phyloP scores from a whole-genome alignment of 768 basidiomycete genomes.

The Atractiella rhizophila region DNA sequence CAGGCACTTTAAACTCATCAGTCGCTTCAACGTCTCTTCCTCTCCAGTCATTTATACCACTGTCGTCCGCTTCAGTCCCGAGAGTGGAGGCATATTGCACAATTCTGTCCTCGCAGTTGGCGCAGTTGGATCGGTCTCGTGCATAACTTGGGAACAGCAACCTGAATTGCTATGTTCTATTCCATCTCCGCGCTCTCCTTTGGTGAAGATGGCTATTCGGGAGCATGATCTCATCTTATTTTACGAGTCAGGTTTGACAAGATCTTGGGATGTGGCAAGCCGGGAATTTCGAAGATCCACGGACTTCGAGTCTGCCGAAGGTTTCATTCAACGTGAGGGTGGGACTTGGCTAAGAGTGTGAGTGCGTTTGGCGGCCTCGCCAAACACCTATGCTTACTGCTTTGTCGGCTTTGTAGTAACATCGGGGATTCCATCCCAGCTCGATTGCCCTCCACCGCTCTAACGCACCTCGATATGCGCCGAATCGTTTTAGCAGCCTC shows the following conservation, averaged over 20 bases:
- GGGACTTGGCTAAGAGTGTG: constrained; percentile 57
- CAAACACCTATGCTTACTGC: neutral
- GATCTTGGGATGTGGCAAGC: constrained; percentile 65
- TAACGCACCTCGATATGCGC: neutral
- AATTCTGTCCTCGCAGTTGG: no score
- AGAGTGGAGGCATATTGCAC: no score
- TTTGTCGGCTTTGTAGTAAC: neutral
- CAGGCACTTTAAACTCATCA: no score
- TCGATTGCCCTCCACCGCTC: constrained; percentile 4
- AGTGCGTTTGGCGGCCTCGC: constrained; percentile 2
- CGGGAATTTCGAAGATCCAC: constrained; percentile 68
- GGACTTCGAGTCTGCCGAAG: constrained; percentile 45
- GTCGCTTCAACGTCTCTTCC: no score
- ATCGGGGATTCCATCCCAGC: neutral
- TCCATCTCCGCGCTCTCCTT: no score
- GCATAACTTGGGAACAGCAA: no score
- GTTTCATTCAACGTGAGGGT: constrained; percentile 36
- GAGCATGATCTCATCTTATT: constrained; percentile 46
- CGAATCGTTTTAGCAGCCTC: neutral
- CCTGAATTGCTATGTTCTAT: no score
- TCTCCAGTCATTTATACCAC: no score
- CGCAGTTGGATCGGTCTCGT: no score
- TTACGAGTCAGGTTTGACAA: constrained; percentile 48
- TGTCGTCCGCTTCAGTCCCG: no score
- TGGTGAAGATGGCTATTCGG: no score